These are phyloP conservation scores for Wickerhamomyces chaumierensis DNA, from an alignment of 805 yeast species.

Conservation along the genomic window DNA sequence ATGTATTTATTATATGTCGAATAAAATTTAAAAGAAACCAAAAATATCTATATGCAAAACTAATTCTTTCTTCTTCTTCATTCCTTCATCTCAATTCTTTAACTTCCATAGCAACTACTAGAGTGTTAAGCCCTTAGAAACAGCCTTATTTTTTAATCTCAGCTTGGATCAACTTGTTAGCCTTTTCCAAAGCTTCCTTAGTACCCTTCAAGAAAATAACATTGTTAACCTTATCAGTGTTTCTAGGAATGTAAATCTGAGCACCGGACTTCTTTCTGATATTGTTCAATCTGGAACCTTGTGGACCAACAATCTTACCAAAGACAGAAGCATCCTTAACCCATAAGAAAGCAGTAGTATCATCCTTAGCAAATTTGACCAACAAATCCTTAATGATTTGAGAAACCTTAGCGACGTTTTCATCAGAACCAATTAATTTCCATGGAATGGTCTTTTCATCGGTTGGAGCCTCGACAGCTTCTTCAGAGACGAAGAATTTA, in stretches of 20 bases:
- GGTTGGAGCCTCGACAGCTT: constrained; percentile 14
- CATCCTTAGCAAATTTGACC: constrained; percentile 32
- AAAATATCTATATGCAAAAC: too few relatives aligned
- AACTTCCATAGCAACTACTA: too few relatives aligned
- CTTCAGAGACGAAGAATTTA: constrained; percentile 36
- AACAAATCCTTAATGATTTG: constrained; percentile 38
- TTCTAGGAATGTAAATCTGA: constrained; percentile 53
- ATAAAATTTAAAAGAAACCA: too few relatives aligned
- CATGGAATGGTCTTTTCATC: constrained; percentile 36
- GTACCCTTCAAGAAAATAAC: constrained; percentile 53
- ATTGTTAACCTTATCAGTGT: constrained; percentile 36
- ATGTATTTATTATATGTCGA: too few relatives aligned
- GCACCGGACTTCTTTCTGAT: constrained; percentile 50
- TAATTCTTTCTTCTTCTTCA: too few relatives aligned
- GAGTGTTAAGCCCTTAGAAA: too few relatives aligned
- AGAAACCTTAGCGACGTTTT: constrained; percentile 40
- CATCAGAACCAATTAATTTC: constrained; percentile 50
- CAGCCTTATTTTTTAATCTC: constrained; percentile 14
- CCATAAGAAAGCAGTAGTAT: constrained; percentile 52
- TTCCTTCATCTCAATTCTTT: too few relatives aligned
- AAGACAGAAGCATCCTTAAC: constrained; percentile 38
- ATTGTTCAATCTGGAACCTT: constrained; percentile 53
- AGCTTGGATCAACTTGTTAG: constrained; percentile 24
- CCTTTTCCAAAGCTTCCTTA: constrained; percentile 39
- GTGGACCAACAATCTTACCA: constrained; percentile 64